Evolutionary conservation across 2,329 filamentous ascomycete species (phyloP), one percentile per base, ranked within the genome.

Genomic region (Scedosporium boydii): DNA sequence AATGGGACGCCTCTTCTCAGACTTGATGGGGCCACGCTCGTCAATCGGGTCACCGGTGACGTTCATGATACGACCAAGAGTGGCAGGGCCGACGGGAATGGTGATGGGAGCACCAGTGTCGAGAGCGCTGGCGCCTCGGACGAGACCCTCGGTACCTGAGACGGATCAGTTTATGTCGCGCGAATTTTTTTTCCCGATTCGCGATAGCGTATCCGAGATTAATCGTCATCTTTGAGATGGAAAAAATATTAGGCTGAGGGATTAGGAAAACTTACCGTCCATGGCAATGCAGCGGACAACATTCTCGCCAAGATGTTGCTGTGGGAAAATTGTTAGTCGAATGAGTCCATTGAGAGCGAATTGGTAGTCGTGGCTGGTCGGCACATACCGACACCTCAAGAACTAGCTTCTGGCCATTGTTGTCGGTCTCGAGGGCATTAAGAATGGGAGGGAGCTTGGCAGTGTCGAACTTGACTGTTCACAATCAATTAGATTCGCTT

Each of bases 11-110:
- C 80, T 85, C 86, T 96, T 95, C 79, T 87, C 85, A 75, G 87
- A 83, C 88, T 97, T 97, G 85, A 99, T 91, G 71, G 95, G 95
- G 71, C 95, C 95, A 83, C 95, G 92, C 87, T 98, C 95, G 78
- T 99, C 95, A 81, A 99, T 98, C 76, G 95, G 95, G 82, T 99
- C 93, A 87, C 95, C 95, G 84, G 95, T 99, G 82, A 99, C 95
- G 87, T 99, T 99, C 84, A 99, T 93, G 86, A 99, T 99, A 84
- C 95, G 95, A 75, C 95, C 95, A 72, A 99, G 90, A 70, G 92
- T 96, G 77, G 83, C 90, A 76, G 87, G 86, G 74, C 95, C 95
- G 80, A 98, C 93, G 76, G 93, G 93, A 73, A 99, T 93, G 81
- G 86, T 92, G 84, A 99, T 99, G 76, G 95, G 95, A 70, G 87